Percentiles rank a stretch among this genome's conserved stretches.
Evolutionary conservation across 2,329 filamentous ascomycete species (phyloP).

Genomic region (Alternaria longipes): DNA sequence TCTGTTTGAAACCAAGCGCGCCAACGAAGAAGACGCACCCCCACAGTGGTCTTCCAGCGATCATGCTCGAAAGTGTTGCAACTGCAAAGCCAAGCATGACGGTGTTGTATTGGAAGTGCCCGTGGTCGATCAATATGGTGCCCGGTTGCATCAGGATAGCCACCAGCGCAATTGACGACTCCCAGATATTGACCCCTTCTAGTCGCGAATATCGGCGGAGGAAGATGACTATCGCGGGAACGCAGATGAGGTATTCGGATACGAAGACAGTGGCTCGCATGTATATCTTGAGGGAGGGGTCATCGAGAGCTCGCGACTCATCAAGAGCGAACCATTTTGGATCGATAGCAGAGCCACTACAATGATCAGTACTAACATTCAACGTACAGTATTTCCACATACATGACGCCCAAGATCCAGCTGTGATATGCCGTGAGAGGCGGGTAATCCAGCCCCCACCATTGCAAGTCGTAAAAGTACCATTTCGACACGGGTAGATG

Average conservation of each 20-base stretch:
- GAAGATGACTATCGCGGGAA: constrained; percentile 87
- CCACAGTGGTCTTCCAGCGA: constrained; percentile 87
- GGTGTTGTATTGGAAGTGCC: constrained; percentile 97
- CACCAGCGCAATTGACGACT: constrained; percentile 82
- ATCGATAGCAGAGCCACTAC: constrained; percentile 76
- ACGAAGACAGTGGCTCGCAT: constrained; percentile 93
- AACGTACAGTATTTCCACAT: constrained; percentile 38
- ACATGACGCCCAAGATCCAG: constrained; percentile 89
- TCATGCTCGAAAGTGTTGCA: constrained; percentile 86
- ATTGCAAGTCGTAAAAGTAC: constrained; percentile 97
- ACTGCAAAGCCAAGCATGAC: constrained; percentile 95
- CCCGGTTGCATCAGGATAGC: constrained; percentile 93
- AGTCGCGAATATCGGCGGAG: constrained; percentile 81
- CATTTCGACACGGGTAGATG: constrained; percentile 90
- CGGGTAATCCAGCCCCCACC: constrained; percentile 98
- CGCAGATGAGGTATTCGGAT: constrained; percentile 89
- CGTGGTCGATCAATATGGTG: constrained; percentile 91
- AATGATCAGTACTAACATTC: constrained; percentile 9
- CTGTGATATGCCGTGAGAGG: constrained; percentile 98
- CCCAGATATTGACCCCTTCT: constrained; percentile 81
- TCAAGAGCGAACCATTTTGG: constrained; percentile 88
- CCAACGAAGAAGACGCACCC: constrained; percentile 92
- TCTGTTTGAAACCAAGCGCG: constrained; percentile 97
- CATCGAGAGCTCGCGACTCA: constrained; percentile 81
- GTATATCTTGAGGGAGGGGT: constrained; percentile 84